These are phyloP conservation scores for Colletotrichum aenigma DNA, from an alignment of 2,329 filamentous ascomycete species.

Conservation along the genomic window DNA sequence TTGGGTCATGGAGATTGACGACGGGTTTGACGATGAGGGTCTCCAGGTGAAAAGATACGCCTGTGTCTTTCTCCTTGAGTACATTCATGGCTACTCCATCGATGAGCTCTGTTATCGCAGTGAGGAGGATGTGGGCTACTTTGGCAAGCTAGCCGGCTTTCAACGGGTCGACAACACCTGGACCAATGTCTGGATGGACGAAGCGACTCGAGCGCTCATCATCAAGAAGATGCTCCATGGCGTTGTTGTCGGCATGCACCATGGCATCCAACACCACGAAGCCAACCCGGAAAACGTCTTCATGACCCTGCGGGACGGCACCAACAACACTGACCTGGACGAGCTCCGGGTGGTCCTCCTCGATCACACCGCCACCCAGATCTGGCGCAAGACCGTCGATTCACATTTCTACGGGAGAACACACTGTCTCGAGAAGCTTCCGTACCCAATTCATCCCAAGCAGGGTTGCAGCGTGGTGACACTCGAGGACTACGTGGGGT, in stretches of 20 bases:
- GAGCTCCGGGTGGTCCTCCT: background rate
- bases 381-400: background rate
- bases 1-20: background rate
- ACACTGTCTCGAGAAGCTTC: background rate
- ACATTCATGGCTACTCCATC: background rate
- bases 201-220: background rate
- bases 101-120: background rate
- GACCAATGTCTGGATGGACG: background rate
- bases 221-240: background rate
- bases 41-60: rapidly evolving
- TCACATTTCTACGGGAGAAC: background rate
- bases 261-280: background rate
- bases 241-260: background rate
- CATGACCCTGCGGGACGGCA: background rate
- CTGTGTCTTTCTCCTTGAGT: background rate
- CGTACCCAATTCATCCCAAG: background rate
- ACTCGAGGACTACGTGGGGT: background rate
- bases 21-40: background rate
- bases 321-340: background rate
- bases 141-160: background rate
- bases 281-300: background rate
- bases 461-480: background rate
- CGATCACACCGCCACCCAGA: background rate
- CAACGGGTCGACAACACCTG: background rate
- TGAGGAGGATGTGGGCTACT: background rate